Evolutionary conservation across 257 asterid genomes (phyloP).

Genomic region (Fraxinus cuspidata): DNA sequence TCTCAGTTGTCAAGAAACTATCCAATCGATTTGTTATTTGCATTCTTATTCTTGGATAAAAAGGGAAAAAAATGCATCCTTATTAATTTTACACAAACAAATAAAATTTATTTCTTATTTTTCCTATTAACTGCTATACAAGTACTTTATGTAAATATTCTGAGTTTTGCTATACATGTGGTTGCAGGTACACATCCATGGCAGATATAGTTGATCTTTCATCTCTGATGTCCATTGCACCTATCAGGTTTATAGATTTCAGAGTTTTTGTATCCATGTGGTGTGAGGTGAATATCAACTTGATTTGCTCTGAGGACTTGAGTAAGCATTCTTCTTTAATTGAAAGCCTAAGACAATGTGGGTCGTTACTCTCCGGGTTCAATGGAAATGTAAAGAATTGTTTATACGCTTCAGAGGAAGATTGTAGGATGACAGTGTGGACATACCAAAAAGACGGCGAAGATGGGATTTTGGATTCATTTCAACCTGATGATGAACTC

Average conservation of each 20-base stretch:
- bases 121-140: neutral
- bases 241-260: slow-evolving; percentile 68
- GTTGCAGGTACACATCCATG: slow-evolving; percentile 82
- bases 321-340: slow-evolving; percentile 28
- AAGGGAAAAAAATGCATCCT: neutral
- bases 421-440: slow-evolving; percentile 88
- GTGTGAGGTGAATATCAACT: slow-evolving; percentile 64
- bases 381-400: slow-evolving; percentile 50
- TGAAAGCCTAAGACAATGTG: slow-evolving; percentile 62
- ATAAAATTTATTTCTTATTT: slow-evolving; percentile 4
- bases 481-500: slow-evolving; percentile 82
- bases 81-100: neutral
- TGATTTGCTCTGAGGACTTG: slow-evolving; percentile 42
- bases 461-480: slow-evolving; percentile 67
- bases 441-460: slow-evolving; percentile 57
- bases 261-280: slow-evolving; percentile 62
- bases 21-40: neutral
- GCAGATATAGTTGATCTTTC: slow-evolving; percentile 74
- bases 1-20: neutral
- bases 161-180: slow-evolving; percentile 15
- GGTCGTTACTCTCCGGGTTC: slow-evolving; percentile 70
- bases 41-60: neutral
- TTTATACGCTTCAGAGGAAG: slow-evolving; percentile 64
- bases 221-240: slow-evolving; percentile 48
- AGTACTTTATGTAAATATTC: slow-evolving; percentile 4